Evolutionary conservation across 192 early-diverging fungal genomes (phyloP).

Genomic region (Backusella westeae): DNA sequence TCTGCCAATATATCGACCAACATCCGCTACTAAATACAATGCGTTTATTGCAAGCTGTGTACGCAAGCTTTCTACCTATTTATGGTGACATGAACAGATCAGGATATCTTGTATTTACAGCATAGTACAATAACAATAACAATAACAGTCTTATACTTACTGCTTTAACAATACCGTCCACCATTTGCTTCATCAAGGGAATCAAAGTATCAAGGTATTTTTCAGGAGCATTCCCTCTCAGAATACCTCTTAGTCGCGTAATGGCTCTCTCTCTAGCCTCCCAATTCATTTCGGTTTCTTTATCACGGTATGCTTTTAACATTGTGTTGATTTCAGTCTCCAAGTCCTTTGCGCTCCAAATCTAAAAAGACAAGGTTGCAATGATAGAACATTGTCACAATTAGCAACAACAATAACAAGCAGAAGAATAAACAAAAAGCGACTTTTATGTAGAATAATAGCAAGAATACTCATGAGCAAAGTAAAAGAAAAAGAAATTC

Average conservation of each 20-base stretch:
- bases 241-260: conserved; percentile 26
- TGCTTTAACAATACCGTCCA: conserved; percentile 29
- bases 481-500: neutral
- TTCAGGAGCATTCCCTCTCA: conserved; percentile 30
- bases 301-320: conserved; percentile 22
- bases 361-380: neutral
- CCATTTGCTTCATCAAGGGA: conserved; percentile 9
- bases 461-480: neutral
- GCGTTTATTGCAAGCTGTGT: conserved; percentile 39
- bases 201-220: conserved; percentile 23
- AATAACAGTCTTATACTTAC: conserved; percentile 9
- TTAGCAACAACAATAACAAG: neutral
- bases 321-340: conserved; percentile 17
- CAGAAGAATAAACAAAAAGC: neutral
- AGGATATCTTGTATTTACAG: neutral
- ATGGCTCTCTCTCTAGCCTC: conserved; percentile 30
- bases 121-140: neutral
- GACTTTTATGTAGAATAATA: neutral
- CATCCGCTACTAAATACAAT: conserved; percentile 28
- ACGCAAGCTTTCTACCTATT: conserved; percentile 17
- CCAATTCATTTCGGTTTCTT: conserved; percentile 40
- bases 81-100: neutral
- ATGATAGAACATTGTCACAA: neutral
- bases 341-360: conserved; percentile 29
- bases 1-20: conserved; percentile 23